These are phyloP conservation scores for Podaxis pistillaris DNA, from an alignment of 768 basidiomycete species.

Conservation along the genomic window DNA sequence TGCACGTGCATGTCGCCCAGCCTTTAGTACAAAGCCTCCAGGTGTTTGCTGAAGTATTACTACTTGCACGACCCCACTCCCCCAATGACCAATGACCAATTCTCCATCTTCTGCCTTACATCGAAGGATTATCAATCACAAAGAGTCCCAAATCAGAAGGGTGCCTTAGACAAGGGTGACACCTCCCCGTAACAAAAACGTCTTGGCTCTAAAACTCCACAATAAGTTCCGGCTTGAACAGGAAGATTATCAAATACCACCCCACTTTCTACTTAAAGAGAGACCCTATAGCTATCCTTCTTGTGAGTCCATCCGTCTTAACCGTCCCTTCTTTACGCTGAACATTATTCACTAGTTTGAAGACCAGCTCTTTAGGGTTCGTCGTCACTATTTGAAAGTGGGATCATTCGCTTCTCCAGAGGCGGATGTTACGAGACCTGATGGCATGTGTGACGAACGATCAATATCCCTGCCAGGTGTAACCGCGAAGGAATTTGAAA, in stretches of 20 bases:
- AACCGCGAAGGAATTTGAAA: slow-evolving; percentile 32
- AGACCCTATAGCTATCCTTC: slow-evolving; percentile 21
- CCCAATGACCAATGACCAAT: too few species aligned
- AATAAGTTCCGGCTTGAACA: neutral
- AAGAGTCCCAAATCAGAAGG: too few species aligned
- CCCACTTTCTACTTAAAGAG: slow-evolving; percentile 20
- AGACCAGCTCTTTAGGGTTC: slow-evolving; percentile 27
- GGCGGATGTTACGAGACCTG: slow-evolving; percentile 18
- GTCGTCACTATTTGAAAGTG: slow-evolving; percentile 36
- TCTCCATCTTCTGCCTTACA: too few species aligned
- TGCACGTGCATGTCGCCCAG: too few species aligned
- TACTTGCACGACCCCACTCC: too few species aligned
- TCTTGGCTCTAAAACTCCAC: neutral
- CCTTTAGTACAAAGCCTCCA: too few species aligned
- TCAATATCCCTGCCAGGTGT: slow-evolving; percentile 34
- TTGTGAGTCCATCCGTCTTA: slow-evolving; percentile 13
- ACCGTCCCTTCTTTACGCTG: neutral
- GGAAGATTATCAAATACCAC: neutral
- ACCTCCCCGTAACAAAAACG: too few species aligned
- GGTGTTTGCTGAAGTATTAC: too few species aligned
- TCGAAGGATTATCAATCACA: too few species aligned
- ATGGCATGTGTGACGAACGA: slow-evolving; percentile 30
- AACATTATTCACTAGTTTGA: slow-evolving; percentile 28
- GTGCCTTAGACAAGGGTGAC: too few species aligned
- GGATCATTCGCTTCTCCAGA: slow-evolving; percentile 34